A percentile compares a stretch with the other conserved stretches of the same genome.
These are phyloP conservation scores for Proliferodiscus dingleyae DNA, from an alignment of 2,329 filamentous ascomycete species.

Conservation along the genomic window DNA sequence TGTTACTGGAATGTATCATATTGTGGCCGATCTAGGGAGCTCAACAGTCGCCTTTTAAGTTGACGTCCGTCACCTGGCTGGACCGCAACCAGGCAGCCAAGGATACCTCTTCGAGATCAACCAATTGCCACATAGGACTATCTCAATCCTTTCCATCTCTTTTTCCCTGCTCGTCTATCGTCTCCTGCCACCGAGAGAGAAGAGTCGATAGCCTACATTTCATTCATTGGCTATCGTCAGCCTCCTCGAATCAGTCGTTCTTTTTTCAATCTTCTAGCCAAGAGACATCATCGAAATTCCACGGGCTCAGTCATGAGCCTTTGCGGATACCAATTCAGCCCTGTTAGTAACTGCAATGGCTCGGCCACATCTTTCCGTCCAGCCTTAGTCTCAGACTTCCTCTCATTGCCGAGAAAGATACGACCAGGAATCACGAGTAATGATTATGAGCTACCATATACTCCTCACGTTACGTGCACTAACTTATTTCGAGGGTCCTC, in stretches of 20 bases:
- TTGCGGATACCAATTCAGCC: not conserved
- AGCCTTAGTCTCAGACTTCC: not conserved
- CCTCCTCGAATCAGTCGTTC: conserved; percentile 22
- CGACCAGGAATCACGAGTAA: not conserved
- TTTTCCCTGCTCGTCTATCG: conserved; percentile 11
- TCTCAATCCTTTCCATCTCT: not conserved
- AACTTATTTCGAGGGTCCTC: not conserved
- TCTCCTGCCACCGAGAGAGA: conserved; percentile 22
- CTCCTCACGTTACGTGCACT: not conserved
- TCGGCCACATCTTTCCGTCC: not conserved
- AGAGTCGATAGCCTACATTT: conserved; percentile 23
- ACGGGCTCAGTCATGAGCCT: not conserved
- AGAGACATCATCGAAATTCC: not conserved
- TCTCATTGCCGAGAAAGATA: not conserved
- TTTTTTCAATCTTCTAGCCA: conserved; percentile 2
- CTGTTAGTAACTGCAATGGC: not conserved
- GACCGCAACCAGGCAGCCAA: not conserved
- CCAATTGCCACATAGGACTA: not conserved
- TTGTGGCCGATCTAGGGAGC: conserved; percentile 2
- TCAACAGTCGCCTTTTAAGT: not conserved
- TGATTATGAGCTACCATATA: not conserved
- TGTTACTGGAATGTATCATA: conserved; percentile 1
- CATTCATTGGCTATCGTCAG: conserved; percentile 23
- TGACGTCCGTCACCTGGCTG: not conserved
- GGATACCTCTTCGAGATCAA: conserved; percentile 4